Base-by-base conservation (phyloP, 2,329 filamentous ascomycete genomes). In the Fusarium algeriense region DNA sequence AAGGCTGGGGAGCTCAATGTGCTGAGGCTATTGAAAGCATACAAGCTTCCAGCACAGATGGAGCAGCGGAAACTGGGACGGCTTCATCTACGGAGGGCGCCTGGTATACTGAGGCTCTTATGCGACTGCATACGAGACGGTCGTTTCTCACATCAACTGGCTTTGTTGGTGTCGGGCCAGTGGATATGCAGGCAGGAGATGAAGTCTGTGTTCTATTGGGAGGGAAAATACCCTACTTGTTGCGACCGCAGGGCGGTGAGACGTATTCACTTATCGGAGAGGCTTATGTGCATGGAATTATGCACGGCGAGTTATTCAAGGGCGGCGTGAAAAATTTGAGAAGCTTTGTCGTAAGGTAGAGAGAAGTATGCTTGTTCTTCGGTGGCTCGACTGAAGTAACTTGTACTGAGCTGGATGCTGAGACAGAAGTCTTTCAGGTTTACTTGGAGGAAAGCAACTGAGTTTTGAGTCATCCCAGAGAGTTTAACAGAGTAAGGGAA, bases 141-240 rank as follows among this genome's bases (percentile, higher is more conserved):
- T 20, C 30, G 10, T 56, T 56, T 28, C 44, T 35, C 17, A 56
- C 53, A 1, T 56, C 30, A 2, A 56, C 53, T 6, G 53, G 53
- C 1, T 56, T 46, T n/a, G 20, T 56, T 35, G 53, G 53, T 4
- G 30, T 56, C 12, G 53, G 53, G 2, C 40, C 53, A 13, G 28
- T 48, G 5, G 53, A 48, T 17, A 19, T 56, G 10, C 40, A 48
- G 30, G n/a, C 40, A 26, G 53, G 40, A 35, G 53, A 56, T 20
- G 15, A 56, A 35, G 30, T 56, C 10, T 48, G 53, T n/a, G 5
- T 56, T 9, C 17, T 56, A 10, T 20, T 56, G 23, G 53, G 53
- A 20, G 53, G 30, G 3, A 56, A 48, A 13, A 14, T 35, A 1
- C 40, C 53, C 7, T 48, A 56, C 20, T 20, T 56, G 8, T 13